Evolutionary conservation across 106 monocot genomes (phyloP).

Genomic region (Dioscorea zingiberensis): DNA sequence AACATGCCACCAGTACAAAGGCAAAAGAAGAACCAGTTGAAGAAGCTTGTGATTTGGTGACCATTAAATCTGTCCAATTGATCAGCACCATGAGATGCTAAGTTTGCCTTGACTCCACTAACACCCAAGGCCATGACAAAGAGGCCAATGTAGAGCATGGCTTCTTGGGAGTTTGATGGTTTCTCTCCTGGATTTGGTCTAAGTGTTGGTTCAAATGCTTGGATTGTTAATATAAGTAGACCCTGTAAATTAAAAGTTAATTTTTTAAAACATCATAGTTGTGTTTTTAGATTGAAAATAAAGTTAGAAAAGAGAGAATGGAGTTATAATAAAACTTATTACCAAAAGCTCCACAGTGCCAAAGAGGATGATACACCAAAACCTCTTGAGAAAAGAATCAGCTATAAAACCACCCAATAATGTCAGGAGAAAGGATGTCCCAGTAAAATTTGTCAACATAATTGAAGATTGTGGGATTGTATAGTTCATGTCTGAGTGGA

Average conservation of each 20-base stretch:
- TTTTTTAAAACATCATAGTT: no score
- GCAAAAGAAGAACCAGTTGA: slow-evolving; percentile 35
- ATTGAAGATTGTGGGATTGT: no score
- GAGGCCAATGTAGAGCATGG: slow-evolving; percentile 14
- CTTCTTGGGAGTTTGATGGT: slow-evolving; percentile 11
- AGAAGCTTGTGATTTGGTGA: slow-evolving; percentile 13
- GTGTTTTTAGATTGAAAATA: no score
- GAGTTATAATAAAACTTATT: no score
- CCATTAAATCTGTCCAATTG: slow-evolving; percentile 12
- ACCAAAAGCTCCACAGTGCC: no score
- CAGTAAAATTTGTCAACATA: no score
- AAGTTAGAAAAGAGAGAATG: no score
- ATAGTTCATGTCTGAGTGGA: no score
- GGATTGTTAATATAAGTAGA: slow-evolving; percentile 16
- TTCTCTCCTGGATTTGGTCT: not conserved
- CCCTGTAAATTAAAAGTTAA: slow-evolving; percentile 10
- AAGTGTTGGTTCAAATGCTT: slow-evolving; percentile 13
- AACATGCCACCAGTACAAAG: slow-evolving; percentile 19
- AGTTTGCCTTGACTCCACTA: slow-evolving; percentile 18
- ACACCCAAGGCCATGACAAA: slow-evolving; percentile 22
- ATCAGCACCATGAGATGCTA: slow-evolving; percentile 27
- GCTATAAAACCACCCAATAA: no score
- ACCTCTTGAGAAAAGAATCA: no score
- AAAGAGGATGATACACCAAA: no score
- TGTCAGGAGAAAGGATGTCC: no score